Conservation (phyloP, 345 rosid species). For the Excoecaria cochinchinensis region DNA sequence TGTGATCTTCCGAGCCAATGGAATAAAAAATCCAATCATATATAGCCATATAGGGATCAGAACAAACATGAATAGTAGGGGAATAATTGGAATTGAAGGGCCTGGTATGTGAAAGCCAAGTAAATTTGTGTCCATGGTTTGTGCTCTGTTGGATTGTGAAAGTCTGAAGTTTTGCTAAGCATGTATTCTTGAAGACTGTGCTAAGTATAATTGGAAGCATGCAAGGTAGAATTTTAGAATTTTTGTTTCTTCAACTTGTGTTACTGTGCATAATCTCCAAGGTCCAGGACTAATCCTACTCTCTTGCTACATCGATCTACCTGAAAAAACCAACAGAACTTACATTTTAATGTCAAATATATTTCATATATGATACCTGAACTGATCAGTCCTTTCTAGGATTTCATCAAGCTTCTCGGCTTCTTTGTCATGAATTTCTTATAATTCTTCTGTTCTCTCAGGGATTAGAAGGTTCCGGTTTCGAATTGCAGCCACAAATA, state of each 20-base stretch:
- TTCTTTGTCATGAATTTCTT: slow-evolving; percentile 48
- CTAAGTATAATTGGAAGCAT: slow-evolving; percentile 57
- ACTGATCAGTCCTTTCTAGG: slow-evolving; percentile 47
- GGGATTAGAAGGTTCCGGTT: slow-evolving; percentile 45
- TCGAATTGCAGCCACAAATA: slow-evolving; percentile 43
- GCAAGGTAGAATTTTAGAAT: slow-evolving; percentile 47
- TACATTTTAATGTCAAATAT: background rate
- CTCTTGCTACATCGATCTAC: no score
- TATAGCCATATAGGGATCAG: slow-evolving; percentile 45
- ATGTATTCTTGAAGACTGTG: slow-evolving; percentile 68
- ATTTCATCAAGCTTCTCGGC: slow-evolving; percentile 34
- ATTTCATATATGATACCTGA: slow-evolving; percentile 33
- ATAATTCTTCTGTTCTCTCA: slow-evolving; percentile 39
- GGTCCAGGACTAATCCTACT: slow-evolving; percentile 21
- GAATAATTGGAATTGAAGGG: slow-evolving; percentile 56
- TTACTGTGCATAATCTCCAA: slow-evolving; percentile 56
- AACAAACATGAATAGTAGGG: slow-evolving; percentile 47
- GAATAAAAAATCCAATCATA: slow-evolving; percentile 56
- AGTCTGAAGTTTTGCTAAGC: slow-evolving; percentile 67
- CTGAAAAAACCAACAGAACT: background rate
- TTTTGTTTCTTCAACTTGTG: slow-evolving; percentile 66
- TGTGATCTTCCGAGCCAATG: slow-evolving; percentile 46
- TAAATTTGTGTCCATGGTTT: slow-evolving; percentile 48
- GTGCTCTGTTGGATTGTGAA: slow-evolving; percentile 61
- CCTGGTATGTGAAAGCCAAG: slow-evolving; percentile 48